These are phyloP conservation scores for Penicillium oxalicum DNA, from an alignment of 2,329 filamentous ascomycete genomes.

Conservation along the genomic window DNA sequence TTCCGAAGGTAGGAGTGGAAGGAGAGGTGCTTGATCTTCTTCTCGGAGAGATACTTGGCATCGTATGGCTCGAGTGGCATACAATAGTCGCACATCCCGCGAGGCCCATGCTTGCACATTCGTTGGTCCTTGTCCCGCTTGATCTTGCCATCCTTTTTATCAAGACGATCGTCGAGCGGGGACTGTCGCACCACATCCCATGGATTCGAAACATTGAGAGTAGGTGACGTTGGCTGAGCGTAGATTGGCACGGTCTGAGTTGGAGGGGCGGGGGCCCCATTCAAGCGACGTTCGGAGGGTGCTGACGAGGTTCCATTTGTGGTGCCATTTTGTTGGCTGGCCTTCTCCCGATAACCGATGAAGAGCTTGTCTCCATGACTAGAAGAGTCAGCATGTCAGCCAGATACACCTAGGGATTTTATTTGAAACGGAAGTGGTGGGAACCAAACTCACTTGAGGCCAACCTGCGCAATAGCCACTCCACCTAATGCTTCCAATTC, in stretches of 20 bases:
- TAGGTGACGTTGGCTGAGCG: slow-evolving; percentile 52
- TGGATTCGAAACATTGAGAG: slow-evolving; percentile 68
- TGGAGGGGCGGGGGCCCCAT: slow-evolving; percentile 31
- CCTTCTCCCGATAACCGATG: slow-evolving; percentile 66
- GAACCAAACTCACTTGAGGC: slow-evolving; percentile 45
- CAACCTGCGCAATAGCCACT: slow-evolving; percentile 53
- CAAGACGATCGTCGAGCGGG: slow-evolving; percentile 75
- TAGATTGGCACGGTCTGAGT: slow-evolving; percentile 59
- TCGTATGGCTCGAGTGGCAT: slow-evolving; percentile 95
- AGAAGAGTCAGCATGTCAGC: slow-evolving; percentile 15
- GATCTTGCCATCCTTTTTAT: slow-evolving; percentile 87
- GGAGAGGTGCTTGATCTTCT: slow-evolving; percentile 97
- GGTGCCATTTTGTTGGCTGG: slow-evolving; percentile 45
- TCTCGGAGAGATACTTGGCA: slow-evolving; percentile 78
- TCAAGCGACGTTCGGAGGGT: slow-evolving; percentile 29
- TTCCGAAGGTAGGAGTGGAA: slow-evolving; percentile 94
- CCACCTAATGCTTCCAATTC: slow-evolving; percentile 48
- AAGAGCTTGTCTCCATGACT: slow-evolving; percentile 92
- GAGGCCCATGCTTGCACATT: slow-evolving; percentile 93
- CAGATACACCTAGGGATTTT: no score
- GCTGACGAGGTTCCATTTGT: slow-evolving; percentile 22
- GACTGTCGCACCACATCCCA: slow-evolving; percentile 93
- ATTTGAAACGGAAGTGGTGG: no score
- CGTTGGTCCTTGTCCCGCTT: slow-evolving; percentile 64
- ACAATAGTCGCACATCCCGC: slow-evolving; percentile 99